Evolutionary conservation across 768 basidiomycete genomes (phyloP), one percentile per base, ranked within the genome.

Genomic region (Phaeolepiota aurea): DNA sequence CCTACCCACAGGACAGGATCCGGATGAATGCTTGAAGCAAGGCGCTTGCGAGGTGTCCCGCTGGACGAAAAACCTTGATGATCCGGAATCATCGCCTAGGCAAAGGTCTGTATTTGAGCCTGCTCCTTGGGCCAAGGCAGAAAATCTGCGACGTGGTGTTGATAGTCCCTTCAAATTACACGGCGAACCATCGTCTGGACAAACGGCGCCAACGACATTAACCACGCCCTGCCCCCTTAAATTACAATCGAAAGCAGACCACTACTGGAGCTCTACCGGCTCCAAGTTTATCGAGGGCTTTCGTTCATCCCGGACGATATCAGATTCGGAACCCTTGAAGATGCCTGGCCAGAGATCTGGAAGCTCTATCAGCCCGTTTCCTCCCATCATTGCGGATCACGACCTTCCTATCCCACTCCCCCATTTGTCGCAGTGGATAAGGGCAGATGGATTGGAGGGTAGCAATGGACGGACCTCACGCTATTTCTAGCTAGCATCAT

Each of bases 331-430:
- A 40, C 52, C 43, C 5, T 44, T 54, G 3, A 47, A 44, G 5
- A 54, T 55, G 33, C 55, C 47, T 30, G 48, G 48, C 20, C 48
- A 34, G 11, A 52, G 46, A 22, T 45, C 44, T 28, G 42, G 30
- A 32, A 51, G 33, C 23, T 44, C 15, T 39, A 49, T 28, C 25
- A 28, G 40, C 42, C 2, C 58, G 14, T 75, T 77, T 55, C 69
- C 72, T 15, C 58, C 55, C 36, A 54, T 49, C 35, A 59, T 69
- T 23, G 51, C 55, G 3, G 58, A 82, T 48, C 62, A 72, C 32
- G 72, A 83, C 54, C 49, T 67, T 45, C 78, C 79, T 4, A 74
- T 82, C 37, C 73, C 76, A 5, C 64, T 69, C 43, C 71, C 76
- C 20, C 58, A 58, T 30, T 54, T 63, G 28, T 74, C 72, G 3